Evolutionary conservation across 2,329 filamentous ascomycete species (phyloP).

Genomic region (Paecilomyces fulvus): DNA sequence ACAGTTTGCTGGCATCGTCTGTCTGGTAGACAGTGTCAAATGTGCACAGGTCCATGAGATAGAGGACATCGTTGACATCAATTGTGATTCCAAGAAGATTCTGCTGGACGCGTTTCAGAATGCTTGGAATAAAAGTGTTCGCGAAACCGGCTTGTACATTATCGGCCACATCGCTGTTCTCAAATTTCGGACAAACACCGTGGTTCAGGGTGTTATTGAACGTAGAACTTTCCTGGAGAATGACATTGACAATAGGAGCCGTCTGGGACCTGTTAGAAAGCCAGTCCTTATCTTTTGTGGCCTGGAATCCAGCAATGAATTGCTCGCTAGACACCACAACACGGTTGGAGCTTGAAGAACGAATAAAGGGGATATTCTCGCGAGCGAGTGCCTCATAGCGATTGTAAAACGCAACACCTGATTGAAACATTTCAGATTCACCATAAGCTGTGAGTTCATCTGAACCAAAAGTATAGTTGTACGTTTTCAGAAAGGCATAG

Average conservation of each 20-base stretch:
- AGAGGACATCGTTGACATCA: slow-evolving; percentile 53
- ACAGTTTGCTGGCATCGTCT: slow-evolving; percentile 44
- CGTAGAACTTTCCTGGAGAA: slow-evolving; percentile 56
- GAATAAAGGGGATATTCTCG: slow-evolving; percentile 57
- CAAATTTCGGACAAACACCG: slow-evolving; percentile 62
- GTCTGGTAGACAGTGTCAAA: slow-evolving; percentile 64
- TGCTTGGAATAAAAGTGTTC: slow-evolving; percentile 55
- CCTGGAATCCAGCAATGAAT: slow-evolving; percentile 67
- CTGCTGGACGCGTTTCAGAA: slow-evolving; percentile 60
- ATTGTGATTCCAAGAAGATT: slow-evolving; percentile 62
- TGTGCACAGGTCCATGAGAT: slow-evolving; percentile 81
- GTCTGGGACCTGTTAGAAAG: slow-evolving; percentile 36
- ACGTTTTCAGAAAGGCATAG: slow-evolving; percentile 63
- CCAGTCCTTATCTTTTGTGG: slow-evolving; percentile 41
- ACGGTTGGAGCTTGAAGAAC: slow-evolving; percentile 59
- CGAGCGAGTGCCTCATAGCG: slow-evolving; percentile 59
- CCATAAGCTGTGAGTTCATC: slow-evolving; percentile 64
- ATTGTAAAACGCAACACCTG: slow-evolving; percentile 65
- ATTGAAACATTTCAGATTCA: slow-evolving; percentile 61
- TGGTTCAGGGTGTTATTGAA: slow-evolving; percentile 79
- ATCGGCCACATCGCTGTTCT: slow-evolving; percentile 41
- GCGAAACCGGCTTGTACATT: slow-evolving; percentile 52
- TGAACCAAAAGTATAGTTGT: slow-evolving; percentile 61
- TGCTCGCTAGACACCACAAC: slow-evolving; percentile 67
- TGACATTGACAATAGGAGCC: slow-evolving; percentile 52